Conservation (phyloP, 1,284 basidiomycete species). For the Ceratobasidium sp. region DNA sequence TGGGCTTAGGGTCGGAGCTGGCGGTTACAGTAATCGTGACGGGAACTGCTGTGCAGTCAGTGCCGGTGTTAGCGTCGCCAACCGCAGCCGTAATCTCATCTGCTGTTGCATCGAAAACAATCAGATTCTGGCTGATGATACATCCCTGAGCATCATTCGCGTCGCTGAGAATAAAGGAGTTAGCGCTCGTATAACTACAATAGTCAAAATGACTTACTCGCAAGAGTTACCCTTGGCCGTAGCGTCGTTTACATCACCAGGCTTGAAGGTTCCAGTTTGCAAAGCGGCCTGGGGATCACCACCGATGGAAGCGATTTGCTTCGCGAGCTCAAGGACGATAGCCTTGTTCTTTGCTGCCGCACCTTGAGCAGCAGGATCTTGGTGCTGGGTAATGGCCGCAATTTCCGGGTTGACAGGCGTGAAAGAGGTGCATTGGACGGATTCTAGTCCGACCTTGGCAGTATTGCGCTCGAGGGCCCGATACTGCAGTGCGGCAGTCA, state of each 20-base stretch:
- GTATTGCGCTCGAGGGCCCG: conserved; percentile 72
- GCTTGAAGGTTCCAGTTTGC: conserved; percentile 67
- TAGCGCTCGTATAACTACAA: conserved; percentile 55
- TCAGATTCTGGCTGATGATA: conserved; percentile 66
- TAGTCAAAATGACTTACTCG: conserved; percentile 44
- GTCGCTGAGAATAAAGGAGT: conserved; percentile 50
- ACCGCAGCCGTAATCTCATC: conserved; percentile 60
- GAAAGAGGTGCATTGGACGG: conserved; percentile 60
- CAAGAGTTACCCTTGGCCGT: conserved; percentile 54
- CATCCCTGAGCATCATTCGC: conserved; percentile 63
- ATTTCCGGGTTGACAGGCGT: conserved; percentile 69
- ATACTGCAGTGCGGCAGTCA: conserved; percentile 66
- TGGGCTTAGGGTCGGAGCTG: conserved; percentile 30
- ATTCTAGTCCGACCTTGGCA: conserved; percentile 59
- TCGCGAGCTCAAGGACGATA: conserved; percentile 63
- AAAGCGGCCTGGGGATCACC: conserved; percentile 66
- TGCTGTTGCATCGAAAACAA: conserved; percentile 63
- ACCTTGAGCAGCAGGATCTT: conserved; percentile 66
- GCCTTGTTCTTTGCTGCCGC: conserved; percentile 68
- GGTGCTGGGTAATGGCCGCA: conserved; percentile 67
- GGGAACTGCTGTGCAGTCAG: conserved; percentile 41
- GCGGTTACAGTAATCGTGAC: conserved; percentile 42
- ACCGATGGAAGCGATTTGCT: conserved; percentile 66
- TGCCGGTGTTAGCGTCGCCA: conserved; percentile 38
- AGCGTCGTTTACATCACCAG: conserved; percentile 60